Conservation (phyloP, 2,329 filamentous ascomycete genomes). For the Tolypocladium guangdongense region DNA sequence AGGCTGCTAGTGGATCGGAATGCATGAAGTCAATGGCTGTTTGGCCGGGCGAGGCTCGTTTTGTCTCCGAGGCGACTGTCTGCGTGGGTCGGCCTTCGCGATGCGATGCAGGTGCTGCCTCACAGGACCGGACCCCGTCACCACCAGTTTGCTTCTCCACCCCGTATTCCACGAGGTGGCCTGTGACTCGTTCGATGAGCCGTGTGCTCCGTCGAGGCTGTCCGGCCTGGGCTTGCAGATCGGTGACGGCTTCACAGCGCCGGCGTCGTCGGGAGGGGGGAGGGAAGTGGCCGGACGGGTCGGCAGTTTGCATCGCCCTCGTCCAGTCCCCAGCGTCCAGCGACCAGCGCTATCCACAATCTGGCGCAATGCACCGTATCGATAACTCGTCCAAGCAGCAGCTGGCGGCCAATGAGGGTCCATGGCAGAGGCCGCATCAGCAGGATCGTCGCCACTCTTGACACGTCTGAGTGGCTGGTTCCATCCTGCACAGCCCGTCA, state of each 20-base stretch:
- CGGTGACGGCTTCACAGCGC: conserved; percentile 4
- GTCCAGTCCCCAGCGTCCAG: background rate
- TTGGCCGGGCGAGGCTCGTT: background rate
- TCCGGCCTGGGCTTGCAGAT: conserved; percentile 10
- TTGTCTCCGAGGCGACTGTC: conserved; percentile 12
- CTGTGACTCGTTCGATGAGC: background rate
- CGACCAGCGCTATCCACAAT: background rate
- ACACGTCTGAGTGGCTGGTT: conserved; percentile 8
- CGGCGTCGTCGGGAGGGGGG: conserved; percentile 4
- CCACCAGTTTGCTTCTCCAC: background rate
- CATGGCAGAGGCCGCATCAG: conserved; percentile 7
- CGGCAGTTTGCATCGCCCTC: conserved; percentile 11
- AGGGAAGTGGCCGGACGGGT: conserved; percentile 7
- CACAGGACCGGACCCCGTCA: background rate
- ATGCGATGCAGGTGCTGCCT: conserved; percentile 13
- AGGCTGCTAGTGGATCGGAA: conserved; percentile 12
- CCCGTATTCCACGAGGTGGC: background rate
- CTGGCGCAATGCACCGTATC: background rate
- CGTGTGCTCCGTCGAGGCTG: background rate
- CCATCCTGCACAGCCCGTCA: conserved; percentile 5
- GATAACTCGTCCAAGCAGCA: background rate
- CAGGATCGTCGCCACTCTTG: conserved; percentile 12
- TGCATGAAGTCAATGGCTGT: conserved; percentile 23
- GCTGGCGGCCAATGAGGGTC: conserved; percentile 8
- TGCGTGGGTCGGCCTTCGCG: conserved; percentile 1